phyloP scores from a whole-genome alignment of 2,329 filamentous ascomycete species.

The Ceratocystis alfenasii region DNA sequence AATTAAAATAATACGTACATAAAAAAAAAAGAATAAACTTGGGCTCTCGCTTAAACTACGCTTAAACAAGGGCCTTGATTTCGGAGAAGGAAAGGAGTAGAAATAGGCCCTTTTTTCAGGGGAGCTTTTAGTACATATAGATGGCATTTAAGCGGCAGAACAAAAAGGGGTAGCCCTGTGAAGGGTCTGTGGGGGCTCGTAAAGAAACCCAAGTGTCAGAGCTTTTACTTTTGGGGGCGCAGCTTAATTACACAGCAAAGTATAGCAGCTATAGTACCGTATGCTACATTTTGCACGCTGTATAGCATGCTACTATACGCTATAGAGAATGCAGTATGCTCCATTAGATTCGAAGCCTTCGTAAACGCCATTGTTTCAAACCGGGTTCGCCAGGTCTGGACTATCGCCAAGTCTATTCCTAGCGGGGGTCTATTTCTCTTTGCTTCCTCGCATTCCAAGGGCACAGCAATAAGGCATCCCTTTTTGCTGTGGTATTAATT shows the following conservation, averaged over 20 bases:
- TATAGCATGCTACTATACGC: too few species aligned
- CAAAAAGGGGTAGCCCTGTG: background rate
- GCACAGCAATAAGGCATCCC: background rate
- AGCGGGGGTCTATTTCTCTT: conserved; percentile 2
- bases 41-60: background rate
- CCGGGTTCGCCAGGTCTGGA: background rate
- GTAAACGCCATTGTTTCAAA: conserved; percentile 15
- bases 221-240: background rate
- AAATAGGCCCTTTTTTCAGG: background rate
- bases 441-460: background rate
- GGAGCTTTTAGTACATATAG: background rate
- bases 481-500: conserved; percentile 5
- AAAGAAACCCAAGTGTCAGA: background rate
- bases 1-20: background rate
- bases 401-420: conserved; percentile 3
- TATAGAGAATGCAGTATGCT: too few species aligned
- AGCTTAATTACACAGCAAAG: conserved; percentile 3
- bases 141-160: background rate
- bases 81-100: background rate
- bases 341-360: background rate
- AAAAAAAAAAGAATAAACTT: background rate
- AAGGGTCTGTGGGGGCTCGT: background rate
- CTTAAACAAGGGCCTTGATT: background rate
- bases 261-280: background rate
- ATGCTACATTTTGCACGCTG: background rate